Evolutionary conservation across 1,139 yeast species (phyloP), one percentile per base, ranked within the genome.

Genomic region (Debaryomyces udenii): DNA sequence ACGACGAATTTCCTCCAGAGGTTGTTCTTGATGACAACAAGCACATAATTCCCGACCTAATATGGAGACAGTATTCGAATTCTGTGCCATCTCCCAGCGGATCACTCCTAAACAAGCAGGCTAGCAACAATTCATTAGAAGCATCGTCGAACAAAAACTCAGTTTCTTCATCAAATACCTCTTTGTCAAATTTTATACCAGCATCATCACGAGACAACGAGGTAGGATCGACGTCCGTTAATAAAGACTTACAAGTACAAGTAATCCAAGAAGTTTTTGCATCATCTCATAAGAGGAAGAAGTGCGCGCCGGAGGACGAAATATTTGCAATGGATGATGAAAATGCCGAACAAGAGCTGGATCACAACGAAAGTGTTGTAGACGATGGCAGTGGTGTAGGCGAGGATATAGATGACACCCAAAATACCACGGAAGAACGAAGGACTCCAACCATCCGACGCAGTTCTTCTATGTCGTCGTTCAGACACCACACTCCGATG

Each of bases 1-100:
- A 61, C 18, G 64, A 61, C 22, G 69, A 63, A 27, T 56, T 71
- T 24, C 75, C 80, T 15, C 91, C 93, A 1, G 96, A 89, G 56
- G 97, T 91, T 15, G 83, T 86, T 3, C 70, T 91, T 32, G 90
- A 88, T 58, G 97, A 90, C 57, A 90, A 90, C 61, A 83, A 80
- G 49, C 98, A 90, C 59, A 90, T 90, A 41, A 83, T 90, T 33
- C 96, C 97, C 0, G 86, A 83, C 46, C 80, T 88, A 2, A 62
- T 89, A 46, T 78, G 90, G 79, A 73, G 72, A 45, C 79, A 78
- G 40, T 84, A 82, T 55, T 75, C 85, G 2, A 66, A 72, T 22
- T 74, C 84, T 6, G 74, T 77, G 3, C 86, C 87, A 15, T 74
- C 76, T 9, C 75, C 78, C 4, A 40, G 29, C 16, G 44, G 38